Evolutionary conservation across 2,329 filamentous ascomycete genomes (phyloP).

Genomic region (Eurotiales sp.): DNA sequence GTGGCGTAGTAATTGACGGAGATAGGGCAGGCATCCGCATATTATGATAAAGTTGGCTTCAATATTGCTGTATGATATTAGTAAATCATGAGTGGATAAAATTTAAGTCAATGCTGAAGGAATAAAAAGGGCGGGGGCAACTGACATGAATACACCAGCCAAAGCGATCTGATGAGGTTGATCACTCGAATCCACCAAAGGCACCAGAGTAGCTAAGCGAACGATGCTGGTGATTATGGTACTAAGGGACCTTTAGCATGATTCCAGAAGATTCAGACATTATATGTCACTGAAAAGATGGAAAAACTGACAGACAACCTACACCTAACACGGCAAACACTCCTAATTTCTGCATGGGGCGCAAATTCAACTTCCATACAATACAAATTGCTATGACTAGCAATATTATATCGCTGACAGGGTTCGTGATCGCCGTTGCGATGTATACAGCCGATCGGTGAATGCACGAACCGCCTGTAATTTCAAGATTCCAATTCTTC

Average conservation of each 20-base stretch:
- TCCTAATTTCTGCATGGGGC: constrained; percentile 17
- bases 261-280: no score
- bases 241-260: constrained; percentile 5
- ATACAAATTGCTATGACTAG: constrained; percentile 19
- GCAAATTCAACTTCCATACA: constrained; percentile 16
- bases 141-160: constrained; percentile 16
- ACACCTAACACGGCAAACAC: background rate
- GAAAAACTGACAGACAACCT: background rate
- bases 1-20: constrained; percentile 22
- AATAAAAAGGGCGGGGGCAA: background rate
- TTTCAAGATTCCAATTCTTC: constrained; percentile 16
- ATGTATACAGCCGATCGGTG: constrained; percentile 18
- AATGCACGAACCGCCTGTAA: constrained; percentile 19
- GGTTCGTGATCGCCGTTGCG: constrained; percentile 23
- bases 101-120: background rate
- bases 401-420: constrained; percentile 20
- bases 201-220: constrained; percentile 21
- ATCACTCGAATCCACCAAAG: constrained; percentile 20
- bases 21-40: constrained; percentile 22
- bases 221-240: constrained; percentile 23
- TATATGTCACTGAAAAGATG: no score
- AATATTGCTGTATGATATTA: constrained; percentile 18
- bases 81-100: background rate
- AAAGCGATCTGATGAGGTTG: constrained; percentile 18
- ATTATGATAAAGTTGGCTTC: constrained; percentile 25